Conservation (phyloP, 352 stramenopile species). For the Phytopythium vexans region DNA sequence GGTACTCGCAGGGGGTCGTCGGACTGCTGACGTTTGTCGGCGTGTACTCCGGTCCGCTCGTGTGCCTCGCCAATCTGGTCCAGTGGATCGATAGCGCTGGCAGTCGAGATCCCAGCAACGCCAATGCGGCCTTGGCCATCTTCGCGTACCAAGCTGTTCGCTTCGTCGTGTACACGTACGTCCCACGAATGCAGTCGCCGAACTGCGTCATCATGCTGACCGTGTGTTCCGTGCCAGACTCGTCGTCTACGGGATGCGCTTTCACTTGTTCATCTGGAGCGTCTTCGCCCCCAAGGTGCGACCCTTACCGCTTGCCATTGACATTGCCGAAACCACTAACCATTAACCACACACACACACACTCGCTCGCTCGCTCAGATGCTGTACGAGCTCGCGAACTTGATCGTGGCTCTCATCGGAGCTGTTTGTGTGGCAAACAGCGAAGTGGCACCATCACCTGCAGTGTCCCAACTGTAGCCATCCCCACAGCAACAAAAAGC, state of each 20-base stretch:
- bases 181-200: constrained; percentile 1
- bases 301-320: background rate
- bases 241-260: constrained; percentile 86
- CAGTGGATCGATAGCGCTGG: constrained; percentile 29
- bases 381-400: constrained; percentile 70
- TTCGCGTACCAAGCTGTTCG: constrained; percentile 57
- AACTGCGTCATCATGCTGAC: constrained; percentile 3
- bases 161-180: constrained; percentile 67
- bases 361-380: constrained; percentile 27
- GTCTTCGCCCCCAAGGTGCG: constrained; percentile 87
- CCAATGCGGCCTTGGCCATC: constrained; percentile 24
- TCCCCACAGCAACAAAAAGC: too few species aligned
- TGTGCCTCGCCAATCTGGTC: constrained; percentile 46
- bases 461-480: too few species aligned
- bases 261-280: constrained; percentile 91
- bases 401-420: constrained; percentile 31
- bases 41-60: constrained; percentile 70
- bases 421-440: constrained; percentile 5
- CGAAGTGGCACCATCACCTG: too few species aligned
- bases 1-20: constrained; percentile 83
- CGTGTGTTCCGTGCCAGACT: constrained; percentile 28
- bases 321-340: background rate
- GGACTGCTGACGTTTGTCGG: constrained; percentile 71
- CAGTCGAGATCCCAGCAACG: constrained; percentile 1
- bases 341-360: background rate